phyloP scores from a whole-genome alignment of 2,329 filamentous ascomycete genomes.

The Thelonectria discophora region DNA sequence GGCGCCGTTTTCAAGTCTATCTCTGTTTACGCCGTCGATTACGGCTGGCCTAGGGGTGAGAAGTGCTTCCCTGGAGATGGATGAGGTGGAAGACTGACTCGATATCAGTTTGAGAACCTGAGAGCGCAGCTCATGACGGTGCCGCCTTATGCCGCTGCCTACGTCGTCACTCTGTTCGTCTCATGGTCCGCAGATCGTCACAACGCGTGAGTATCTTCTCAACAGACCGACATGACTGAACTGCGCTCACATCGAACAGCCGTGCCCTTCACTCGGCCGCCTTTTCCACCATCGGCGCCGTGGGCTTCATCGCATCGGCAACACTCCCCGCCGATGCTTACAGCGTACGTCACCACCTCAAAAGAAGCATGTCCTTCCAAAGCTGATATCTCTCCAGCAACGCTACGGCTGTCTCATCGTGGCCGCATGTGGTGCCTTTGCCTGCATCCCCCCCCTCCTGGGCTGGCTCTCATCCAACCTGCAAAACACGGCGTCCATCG shows the following conservation, averaged over 20 bases:
- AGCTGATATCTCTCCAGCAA: slow-evolving; percentile 1
- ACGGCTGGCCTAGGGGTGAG: slow-evolving; percentile 56
- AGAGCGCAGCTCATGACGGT: slow-evolving; percentile 69
- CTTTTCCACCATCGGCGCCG: slow-evolving; percentile 55
- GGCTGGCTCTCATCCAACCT: slow-evolving; percentile 74
- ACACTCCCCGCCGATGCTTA: slow-evolving; percentile 67
- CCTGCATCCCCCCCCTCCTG: slow-evolving; percentile 71
- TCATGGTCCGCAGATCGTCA: slow-evolving; percentile 68
- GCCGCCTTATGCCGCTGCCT: slow-evolving; percentile 67
- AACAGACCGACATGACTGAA: rapidly evolving
- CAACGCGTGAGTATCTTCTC: slow-evolving; percentile 50
- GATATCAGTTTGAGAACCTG: slow-evolving; percentile 44
- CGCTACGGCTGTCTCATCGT: slow-evolving; percentile 75
- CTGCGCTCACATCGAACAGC: slow-evolving; percentile 1
- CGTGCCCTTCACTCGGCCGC: slow-evolving; percentile 53
- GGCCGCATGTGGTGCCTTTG: slow-evolving; percentile 69
- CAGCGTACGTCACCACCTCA: slow-evolving; percentile 17
- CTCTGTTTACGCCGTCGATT: slow-evolving; percentile 67
- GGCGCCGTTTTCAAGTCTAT: slow-evolving; percentile 64
- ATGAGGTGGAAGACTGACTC: slow-evolving; percentile 22
- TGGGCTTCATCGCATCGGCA: slow-evolving; percentile 66
- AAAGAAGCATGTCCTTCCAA: slow-evolving; percentile 20
- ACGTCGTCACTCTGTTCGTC: slow-evolving; percentile 49
- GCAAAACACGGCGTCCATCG: slow-evolving; percentile 67
- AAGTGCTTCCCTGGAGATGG: too few species aligned